Conservation (phyloP, 2,329 filamentous ascomycete genomes). For the Colletotrichum tamarilloi region DNA sequence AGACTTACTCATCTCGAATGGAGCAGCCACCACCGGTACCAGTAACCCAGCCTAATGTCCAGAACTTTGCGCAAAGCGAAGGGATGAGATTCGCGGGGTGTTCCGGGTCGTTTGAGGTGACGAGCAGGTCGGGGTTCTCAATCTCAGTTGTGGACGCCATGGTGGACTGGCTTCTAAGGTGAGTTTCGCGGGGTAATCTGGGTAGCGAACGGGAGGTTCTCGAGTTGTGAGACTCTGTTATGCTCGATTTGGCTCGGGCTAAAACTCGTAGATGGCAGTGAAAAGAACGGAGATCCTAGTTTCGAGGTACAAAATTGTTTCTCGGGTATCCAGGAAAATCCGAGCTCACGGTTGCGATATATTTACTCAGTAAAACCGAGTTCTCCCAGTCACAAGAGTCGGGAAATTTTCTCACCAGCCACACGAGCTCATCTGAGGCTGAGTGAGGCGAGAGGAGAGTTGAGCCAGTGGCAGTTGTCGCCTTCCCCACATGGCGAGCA, state of each 20-base stretch:
- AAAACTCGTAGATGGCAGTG: neutral
- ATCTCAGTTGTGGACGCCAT: slow-evolving; percentile 26
- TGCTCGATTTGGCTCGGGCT: neutral
- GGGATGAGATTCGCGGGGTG: slow-evolving; percentile 97
- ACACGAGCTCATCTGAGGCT: slow-evolving; percentile 26
- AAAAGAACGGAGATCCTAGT: neutral
- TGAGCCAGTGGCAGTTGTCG: slow-evolving; percentile 20
- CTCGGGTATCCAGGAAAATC: neutral
- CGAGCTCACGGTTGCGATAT: neutral
- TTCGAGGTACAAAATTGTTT: neutral
- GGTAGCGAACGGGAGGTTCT: neutral
- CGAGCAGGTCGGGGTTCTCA: slow-evolving; percentile 59
- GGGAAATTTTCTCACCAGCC: slow-evolving; percentile 27
- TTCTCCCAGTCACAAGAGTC: slow-evolving; percentile 14
- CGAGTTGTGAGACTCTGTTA: neutral
- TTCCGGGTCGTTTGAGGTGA: slow-evolving; percentile 75
- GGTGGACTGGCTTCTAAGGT: slow-evolving; percentile 13
- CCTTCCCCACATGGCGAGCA: slow-evolving; percentile 33
- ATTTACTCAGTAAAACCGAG: neutral
- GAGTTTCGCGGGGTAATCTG: slow-evolving; percentile 20
- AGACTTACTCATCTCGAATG: slow-evolving; percentile 71
- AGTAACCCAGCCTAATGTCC: slow-evolving; percentile 93
- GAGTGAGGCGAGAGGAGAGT: neutral
- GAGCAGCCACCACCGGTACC: slow-evolving; percentile 86
- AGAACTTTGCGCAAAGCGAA: slow-evolving; percentile 93